Conservation (phyloP, 768 basidiomycete genomes). For the Leccinum uliginosum region DNA sequence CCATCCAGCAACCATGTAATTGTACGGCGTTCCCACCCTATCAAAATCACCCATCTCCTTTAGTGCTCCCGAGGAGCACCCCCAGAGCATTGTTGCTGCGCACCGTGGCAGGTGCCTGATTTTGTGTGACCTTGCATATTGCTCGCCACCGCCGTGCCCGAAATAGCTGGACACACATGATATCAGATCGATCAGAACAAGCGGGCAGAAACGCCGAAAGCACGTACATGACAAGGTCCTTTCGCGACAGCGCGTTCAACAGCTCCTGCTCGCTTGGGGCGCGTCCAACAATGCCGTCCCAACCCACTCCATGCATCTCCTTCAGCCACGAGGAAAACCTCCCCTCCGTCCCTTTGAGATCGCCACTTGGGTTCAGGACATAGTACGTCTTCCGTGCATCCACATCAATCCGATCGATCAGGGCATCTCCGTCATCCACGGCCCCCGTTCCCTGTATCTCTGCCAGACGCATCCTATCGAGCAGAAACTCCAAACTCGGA, state of each 20-base stretch:
- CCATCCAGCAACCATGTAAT: slow-evolving; percentile 98
- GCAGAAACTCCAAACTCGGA: slow-evolving; percentile 82
- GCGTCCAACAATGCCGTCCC: slow-evolving; percentile 78
- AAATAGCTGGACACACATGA: slow-evolving; percentile 64
- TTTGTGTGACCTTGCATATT: slow-evolving; percentile 86
- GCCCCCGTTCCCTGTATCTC: slow-evolving; percentile 34
- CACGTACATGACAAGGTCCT: slow-evolving; percentile 89
- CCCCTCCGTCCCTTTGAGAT: slow-evolving; percentile 77
- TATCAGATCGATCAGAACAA: not conserved
- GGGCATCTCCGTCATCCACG: slow-evolving; percentile 11
- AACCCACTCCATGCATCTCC: slow-evolving; percentile 68
- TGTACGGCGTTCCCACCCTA: slow-evolving; percentile 83
- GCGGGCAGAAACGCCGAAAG: not conserved
- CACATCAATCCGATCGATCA: slow-evolving; percentile 48
- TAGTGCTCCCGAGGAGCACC: slow-evolving; percentile 90
- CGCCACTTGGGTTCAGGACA: slow-evolving; percentile 90
- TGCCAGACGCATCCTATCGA: slow-evolving; percentile 73
- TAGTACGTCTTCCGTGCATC: slow-evolving; percentile 72
- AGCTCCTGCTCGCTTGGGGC: slow-evolving; percentile 84
- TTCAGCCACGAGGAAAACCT: slow-evolving; percentile 77
- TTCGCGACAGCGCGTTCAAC: slow-evolving; percentile 59
- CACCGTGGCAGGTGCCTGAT: slow-evolving; percentile 79
- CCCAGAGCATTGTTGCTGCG: slow-evolving; percentile 96
- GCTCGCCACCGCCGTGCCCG: slow-evolving; percentile 94
- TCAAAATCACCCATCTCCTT: slow-evolving; percentile 95